phyloP scores from a whole-genome alignment of 306 rosid genomes.

The Purshia tridentata region DNA sequence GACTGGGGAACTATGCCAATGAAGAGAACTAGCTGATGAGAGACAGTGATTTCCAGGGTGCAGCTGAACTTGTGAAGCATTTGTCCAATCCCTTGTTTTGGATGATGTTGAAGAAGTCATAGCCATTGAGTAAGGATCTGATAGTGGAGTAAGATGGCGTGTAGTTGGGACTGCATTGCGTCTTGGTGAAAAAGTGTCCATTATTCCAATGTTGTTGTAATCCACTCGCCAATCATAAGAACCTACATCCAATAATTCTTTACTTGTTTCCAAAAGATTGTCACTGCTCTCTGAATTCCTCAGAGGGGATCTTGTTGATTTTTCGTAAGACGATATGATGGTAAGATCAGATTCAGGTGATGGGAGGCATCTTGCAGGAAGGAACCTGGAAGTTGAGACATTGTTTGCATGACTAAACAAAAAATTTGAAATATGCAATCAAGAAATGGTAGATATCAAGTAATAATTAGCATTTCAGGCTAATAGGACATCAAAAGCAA shows the following conservation, averaged over 20 bases:
- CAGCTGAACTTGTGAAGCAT: slow-evolving; percentile 19
- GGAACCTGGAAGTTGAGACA: slow-evolving; percentile 35
- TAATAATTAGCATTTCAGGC: neutral
- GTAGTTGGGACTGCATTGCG: slow-evolving; percentile 12
- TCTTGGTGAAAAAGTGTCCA: slow-evolving; percentile 31
- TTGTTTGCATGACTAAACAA: slow-evolving; percentile 44
- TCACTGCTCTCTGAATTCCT: slow-evolving; percentile 23
- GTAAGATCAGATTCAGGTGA: slow-evolving; percentile 37
- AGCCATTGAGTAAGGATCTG: slow-evolving; percentile 23
- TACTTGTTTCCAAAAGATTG: slow-evolving; percentile 26
- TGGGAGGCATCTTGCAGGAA: slow-evolving; percentile 33
- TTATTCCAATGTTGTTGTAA: slow-evolving; percentile 16
- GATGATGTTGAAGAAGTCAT: slow-evolving; percentile 29
- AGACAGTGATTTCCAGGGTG: slow-evolving; percentile 28
- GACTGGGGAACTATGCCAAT: slow-evolving; percentile 46
- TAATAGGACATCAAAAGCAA: neutral
- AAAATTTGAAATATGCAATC: slow-evolving; percentile 15
- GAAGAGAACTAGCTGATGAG: slow-evolving; percentile 34
- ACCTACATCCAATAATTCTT: slow-evolving; percentile 20
- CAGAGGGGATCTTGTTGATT: slow-evolving; percentile 22
- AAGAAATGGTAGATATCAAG: neutral
- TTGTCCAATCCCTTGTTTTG: slow-evolving; percentile 23
- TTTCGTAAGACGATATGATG: slow-evolving; percentile 25
- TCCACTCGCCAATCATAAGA: slow-evolving; percentile 30
- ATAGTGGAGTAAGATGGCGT: slow-evolving; percentile 24